Conservation (phyloP, 805 yeast genomes). For the Nakazawaea populi region DNA sequence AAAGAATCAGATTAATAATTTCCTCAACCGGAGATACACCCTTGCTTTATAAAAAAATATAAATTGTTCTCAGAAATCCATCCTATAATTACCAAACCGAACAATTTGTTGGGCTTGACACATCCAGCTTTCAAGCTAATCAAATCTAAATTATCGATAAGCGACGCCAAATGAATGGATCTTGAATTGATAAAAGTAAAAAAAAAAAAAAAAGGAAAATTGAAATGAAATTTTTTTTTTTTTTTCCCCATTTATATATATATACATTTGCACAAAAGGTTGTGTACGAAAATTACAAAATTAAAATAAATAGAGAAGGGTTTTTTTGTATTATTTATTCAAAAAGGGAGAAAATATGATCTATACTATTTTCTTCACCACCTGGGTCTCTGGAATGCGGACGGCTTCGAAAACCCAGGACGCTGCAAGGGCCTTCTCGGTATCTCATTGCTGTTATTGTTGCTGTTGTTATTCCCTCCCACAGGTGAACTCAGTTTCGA, state of each 20-base stretch:
- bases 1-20: slow-evolving; percentile 3
- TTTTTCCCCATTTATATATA: neutral
- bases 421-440: slow-evolving; percentile 6
- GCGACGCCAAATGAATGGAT: slow-evolving; percentile 9
- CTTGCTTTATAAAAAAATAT: neutral
- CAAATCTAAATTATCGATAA: neutral
- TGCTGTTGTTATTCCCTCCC: neutral
- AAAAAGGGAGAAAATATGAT: too few relatives aligned
- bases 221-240: neutral
- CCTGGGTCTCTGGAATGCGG: slow-evolving; percentile 6
- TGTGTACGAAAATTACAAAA: neutral
- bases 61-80: slow-evolving; percentile 3
- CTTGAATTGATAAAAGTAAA: neutral
- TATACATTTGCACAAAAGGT: neutral
- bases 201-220: neutral
- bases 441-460: neutral
- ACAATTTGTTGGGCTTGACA: too few relatives aligned
- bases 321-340: too few relatives aligned
- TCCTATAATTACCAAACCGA: neutral
- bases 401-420: slow-evolving; percentile 8
- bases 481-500: neutral
- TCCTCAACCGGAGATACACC: slow-evolving; percentile 12
- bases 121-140: slow-evolving; percentile 8
- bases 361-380: slow-evolving; percentile 2
- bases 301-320: too few relatives aligned